phyloP scores from a whole-genome alignment of 306 rosid species.

The Dalbergia oliveri region DNA sequence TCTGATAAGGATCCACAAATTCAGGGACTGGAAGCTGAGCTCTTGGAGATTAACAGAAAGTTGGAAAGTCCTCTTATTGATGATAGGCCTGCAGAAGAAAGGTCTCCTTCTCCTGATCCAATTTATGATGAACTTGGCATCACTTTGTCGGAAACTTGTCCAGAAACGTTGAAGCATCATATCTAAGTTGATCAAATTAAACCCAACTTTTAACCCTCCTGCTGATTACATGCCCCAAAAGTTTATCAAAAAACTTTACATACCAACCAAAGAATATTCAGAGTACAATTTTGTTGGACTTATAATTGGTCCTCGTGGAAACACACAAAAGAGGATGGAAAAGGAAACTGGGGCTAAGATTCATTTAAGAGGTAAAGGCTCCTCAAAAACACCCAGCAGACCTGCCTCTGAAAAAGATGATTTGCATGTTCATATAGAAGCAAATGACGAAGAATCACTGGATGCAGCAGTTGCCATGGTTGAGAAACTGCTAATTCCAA shows the following conservation, averaged over 20 bases:
- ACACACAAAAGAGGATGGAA: slow-evolving; percentile 80
- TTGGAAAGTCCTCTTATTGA: slow-evolving; percentile 18
- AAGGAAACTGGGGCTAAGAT: slow-evolving; percentile 74
- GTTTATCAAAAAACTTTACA: slow-evolving; percentile 68
- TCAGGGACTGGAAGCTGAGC: slow-evolving; percentile 28
- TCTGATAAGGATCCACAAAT: slow-evolving; percentile 23
- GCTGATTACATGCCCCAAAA: slow-evolving; percentile 66
- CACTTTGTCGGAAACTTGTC: not conserved
- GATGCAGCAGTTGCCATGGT: slow-evolving; percentile 45
- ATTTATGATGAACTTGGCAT: slow-evolving; percentile 24
- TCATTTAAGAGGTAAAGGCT: slow-evolving; percentile 71
- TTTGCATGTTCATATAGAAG: slow-evolving; percentile 43
- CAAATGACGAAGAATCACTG: slow-evolving; percentile 35
- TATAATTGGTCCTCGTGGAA: slow-evolving; percentile 77
- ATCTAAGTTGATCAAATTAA: slow-evolving; percentile 64
- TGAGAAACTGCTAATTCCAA: slow-evolving; percentile 42
- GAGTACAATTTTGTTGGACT: slow-evolving; percentile 73
- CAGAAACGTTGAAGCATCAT: slow-evolving; percentile 57
- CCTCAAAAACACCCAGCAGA: slow-evolving; percentile 41
- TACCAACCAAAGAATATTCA: slow-evolving; percentile 72
- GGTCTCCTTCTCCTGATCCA: slow-evolving; percentile 33
- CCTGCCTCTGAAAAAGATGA: slow-evolving; percentile 27
- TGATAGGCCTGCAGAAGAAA: slow-evolving; percentile 23
- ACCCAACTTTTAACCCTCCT: slow-evolving; percentile 65
- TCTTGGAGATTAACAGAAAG: slow-evolving; percentile 33